Percentiles rank a stretch among this genome's conserved stretches.
These are phyloP conservation scores for Mortierella sp. DNA, from an alignment of 371 early-diverging fungal species.

Conservation along the genomic window DNA sequence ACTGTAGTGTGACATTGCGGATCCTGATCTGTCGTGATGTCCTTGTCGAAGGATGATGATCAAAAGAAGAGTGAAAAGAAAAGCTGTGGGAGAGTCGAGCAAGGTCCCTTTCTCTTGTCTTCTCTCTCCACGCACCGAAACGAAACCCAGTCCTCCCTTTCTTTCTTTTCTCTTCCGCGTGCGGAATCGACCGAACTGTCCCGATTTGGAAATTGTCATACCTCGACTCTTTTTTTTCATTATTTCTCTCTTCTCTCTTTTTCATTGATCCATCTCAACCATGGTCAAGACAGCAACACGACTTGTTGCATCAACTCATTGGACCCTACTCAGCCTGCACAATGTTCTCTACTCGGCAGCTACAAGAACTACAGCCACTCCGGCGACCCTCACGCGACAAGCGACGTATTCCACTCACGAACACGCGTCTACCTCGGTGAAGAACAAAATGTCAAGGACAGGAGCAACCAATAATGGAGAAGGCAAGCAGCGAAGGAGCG, in stretches of 20 bases:
- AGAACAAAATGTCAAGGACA: background rate
- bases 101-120: background rate
- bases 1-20: slow-evolving; percentile 31
- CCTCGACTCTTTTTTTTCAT: background rate
- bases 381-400: background rate
- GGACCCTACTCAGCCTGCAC: slow-evolving; percentile 19
- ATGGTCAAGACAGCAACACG: background rate
- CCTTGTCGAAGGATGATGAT: slow-evolving; percentile 8
- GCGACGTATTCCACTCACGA: background rate
- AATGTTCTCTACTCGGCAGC: background rate
- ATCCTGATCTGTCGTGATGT: background rate
- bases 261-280: background rate
- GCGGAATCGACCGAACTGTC: background rate
- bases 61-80: background rate
- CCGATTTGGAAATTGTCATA: slow-evolving; percentile 12
- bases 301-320: slow-evolving; percentile 16
- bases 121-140: background rate
- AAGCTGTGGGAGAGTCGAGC: background rate
- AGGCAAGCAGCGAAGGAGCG: background rate
- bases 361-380: background rate
- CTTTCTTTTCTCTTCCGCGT: background rate
- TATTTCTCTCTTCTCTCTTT: background rate
- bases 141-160: background rate
- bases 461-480: background rate
- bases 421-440: background rate